Evolutionary conservation across 2,329 filamentous ascomycete species (phyloP), one percentile per base, ranked within the genome.

Genomic region (Boeremia lycopersici): DNA sequence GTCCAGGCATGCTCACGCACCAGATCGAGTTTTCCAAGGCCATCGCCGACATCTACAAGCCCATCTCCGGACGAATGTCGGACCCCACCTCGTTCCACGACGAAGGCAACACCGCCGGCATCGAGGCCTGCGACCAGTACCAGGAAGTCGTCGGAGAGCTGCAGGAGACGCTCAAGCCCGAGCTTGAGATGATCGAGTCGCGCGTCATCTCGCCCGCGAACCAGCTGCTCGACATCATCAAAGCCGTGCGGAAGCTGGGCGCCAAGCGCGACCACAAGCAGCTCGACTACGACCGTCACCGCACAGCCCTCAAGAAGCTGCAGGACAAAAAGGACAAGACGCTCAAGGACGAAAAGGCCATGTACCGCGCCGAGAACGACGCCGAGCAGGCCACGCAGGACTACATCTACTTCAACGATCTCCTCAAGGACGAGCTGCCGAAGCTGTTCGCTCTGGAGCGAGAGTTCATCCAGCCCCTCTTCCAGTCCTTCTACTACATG

Each of bases 401-500:
- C 68, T 99, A 89, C 80, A 93, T 98, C 75, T 96, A 96, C 79
- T 98, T 95, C 82, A 99, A 99, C 79, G 91, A 97, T 70, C 81
- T 99, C 46, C 84, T 99, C 58, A 99, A 99, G 79, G 91, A 96
- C 15, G 95, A 99, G 78, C 81, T 99, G 60, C 95, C 95, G 26
- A 91, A 92, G 76, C 84, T 99, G 10, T 99, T 99, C 76, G 76
- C 80, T 7, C 85, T 99, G 15, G 95, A 99, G 76, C 86, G 88
- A 61, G 89, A 98, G 75, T 98, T 99, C 75, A 99, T 99, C 75
- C 88, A 91, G 64, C 95, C 95, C 2, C 85, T 99, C 7, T 99
- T 99, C 82, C 95, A 98, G 75, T 96, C 91, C 9, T 99, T 99
- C 80, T 99, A 99, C 79, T 99, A 98, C 81, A 99, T 99, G 95